phyloP scores from a whole-genome alignment of 441 rosid species.

The Theobroma grandiflorum region DNA sequence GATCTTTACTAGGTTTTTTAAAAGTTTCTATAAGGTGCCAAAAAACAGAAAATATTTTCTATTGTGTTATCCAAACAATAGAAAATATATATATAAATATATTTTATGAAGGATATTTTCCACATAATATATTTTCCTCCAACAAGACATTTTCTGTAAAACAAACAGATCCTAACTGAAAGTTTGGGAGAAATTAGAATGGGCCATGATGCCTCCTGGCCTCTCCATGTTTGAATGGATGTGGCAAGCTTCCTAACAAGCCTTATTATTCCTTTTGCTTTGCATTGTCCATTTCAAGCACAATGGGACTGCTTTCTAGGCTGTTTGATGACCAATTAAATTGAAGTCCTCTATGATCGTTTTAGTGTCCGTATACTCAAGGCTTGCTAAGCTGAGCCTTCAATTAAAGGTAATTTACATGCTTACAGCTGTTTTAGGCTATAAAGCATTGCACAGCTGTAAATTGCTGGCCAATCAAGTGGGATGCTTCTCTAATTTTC shows the following conservation, averaged over 20 bases:
- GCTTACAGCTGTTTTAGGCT: conserved; percentile 13
- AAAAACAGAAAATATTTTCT: conserved; percentile 6
- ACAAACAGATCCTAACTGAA: conserved; percentile 6
- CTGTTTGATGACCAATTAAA: conserved; percentile 8
- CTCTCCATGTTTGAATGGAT: conserved; percentile 4
- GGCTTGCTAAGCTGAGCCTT: not conserved
- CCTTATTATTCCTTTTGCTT: conserved; percentile 9
- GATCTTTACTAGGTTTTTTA: conserved; percentile 4
- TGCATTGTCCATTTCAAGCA: conserved; percentile 6
- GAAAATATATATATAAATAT: no score
- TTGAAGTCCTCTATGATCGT: conserved; percentile 7
- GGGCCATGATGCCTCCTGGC: not conserved
- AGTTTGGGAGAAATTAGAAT: conserved; percentile 4
- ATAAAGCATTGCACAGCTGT: conserved; percentile 9
- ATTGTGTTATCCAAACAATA: not conserved
- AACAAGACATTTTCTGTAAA: conserved; percentile 4
- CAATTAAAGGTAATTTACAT: conserved; percentile 5
- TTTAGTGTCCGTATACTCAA: not conserved
- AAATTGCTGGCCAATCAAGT: conserved; percentile 7
- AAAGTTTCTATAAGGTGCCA: not conserved
- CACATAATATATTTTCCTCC: conserved; percentile 1
- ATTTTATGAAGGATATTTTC: not conserved
- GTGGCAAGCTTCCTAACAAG: conserved; percentile 6
- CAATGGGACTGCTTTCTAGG: conserved; percentile 8
- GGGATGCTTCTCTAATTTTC: no score